Evolutionary conservation across 768 basidiomycete genomes (phyloP).

Genomic region (Lentinula aciculospora): DNA sequence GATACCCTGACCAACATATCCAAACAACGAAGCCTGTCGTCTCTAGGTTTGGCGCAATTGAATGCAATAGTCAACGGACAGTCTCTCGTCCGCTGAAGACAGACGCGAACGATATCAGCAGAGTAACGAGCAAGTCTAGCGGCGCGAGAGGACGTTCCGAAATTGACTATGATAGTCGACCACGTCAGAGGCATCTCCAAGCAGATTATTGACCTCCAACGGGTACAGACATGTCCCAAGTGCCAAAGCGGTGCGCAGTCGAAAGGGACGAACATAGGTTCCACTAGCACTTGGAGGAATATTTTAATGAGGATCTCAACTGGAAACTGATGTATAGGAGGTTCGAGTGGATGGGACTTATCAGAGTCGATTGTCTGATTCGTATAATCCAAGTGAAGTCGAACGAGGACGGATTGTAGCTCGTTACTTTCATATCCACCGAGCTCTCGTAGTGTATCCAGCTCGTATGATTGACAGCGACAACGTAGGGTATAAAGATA

Average conservation of each 20-base stretch:
- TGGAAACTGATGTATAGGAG: not conserved
- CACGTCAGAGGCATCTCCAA: not conserved
- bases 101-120: not conserved
- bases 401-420: too few relatives aligned
- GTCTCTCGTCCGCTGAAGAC: not conserved
- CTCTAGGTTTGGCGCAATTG: not conserved
- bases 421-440: too few relatives aligned
- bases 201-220: not conserved
- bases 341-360: not conserved
- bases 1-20: not conserved
- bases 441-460: too few relatives aligned
- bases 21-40: not conserved
- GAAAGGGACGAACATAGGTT: not conserved
- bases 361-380: not conserved
- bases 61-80: not conserved
- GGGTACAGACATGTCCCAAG: not conserved
- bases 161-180: not conserved
- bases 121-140: not conserved
- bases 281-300: not conserved
- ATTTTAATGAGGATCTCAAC: not conserved
- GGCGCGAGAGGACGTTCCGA: not conserved
- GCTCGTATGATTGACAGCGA: too few relatives aligned
- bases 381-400: too few relatives aligned
- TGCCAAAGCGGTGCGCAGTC: not conserved
- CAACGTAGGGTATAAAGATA: too few relatives aligned